phyloP scores from a whole-genome alignment of 2,329 filamentous ascomycete genomes.

The Exophiala bonariae region DNA sequence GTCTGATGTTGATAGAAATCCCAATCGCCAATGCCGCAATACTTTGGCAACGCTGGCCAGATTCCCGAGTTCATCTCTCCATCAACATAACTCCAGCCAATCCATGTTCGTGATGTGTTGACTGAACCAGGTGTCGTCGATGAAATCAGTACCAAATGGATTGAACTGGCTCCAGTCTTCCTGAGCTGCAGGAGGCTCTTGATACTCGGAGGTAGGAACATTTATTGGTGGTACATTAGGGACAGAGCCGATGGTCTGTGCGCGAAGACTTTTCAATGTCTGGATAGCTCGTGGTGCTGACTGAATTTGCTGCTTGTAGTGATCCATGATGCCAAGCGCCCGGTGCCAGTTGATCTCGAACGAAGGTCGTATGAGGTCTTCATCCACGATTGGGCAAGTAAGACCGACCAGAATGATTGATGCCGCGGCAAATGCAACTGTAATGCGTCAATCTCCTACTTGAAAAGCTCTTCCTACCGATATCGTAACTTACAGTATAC shows the following conservation, averaged over 20 bases:
- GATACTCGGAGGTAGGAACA: too few species aligned
- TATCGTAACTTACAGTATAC: slow-evolving; percentile 7
- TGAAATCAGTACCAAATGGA: not conserved
- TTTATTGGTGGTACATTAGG: not conserved
- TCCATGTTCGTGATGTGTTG: slow-evolving; percentile 1
- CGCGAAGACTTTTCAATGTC: not conserved
- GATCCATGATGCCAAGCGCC: slow-evolving; percentile 6
- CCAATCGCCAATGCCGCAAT: too few species aligned
- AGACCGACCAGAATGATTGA: slow-evolving; percentile 3
- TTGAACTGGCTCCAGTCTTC: not conserved
- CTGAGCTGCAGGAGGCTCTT: not conserved
- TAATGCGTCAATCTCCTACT: not conserved
- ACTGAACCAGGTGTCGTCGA: slow-evolving; percentile 3
- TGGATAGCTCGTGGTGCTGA: slow-evolving; percentile 9
- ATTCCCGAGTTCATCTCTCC: too few species aligned
- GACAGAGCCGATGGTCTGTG: not conserved
- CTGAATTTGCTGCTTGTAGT: slow-evolving; percentile 10
- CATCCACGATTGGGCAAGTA: not conserved
- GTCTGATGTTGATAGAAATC: too few species aligned
- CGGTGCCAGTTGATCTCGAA: slow-evolving; percentile 8
- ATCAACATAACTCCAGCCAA: slow-evolving; percentile 2
- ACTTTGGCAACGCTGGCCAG: too few species aligned
- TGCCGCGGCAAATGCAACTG: slow-evolving; percentile 10
- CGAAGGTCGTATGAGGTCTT: not conserved
- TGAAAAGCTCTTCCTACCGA: not conserved